Base-by-base conservation (phyloP, 2,329 filamentous ascomycete species). In the Neopestalotiopsis sp. region DNA sequence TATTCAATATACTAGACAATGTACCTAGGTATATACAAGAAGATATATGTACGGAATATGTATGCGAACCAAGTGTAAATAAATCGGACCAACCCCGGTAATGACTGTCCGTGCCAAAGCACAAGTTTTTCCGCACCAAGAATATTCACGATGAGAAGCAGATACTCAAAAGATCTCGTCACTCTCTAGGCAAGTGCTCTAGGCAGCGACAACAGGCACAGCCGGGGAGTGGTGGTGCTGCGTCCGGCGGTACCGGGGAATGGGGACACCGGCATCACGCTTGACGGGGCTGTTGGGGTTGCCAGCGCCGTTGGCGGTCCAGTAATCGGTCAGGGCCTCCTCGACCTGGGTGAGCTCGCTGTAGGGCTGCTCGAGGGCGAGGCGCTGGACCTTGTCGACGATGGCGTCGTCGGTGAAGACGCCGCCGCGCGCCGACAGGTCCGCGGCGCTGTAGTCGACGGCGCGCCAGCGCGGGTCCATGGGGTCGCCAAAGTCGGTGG, bases 381-480 rank as follows among this genome's bases (percentile, higher is more conserved):
- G 75, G 60, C 70, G 70, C 72, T 78, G 72, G 7, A 80, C 70
- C 69, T 75, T 76, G 6, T 71, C 72, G 20, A 72, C 72, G 67
- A 81, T 74, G 7, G 76, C 74, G 7, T 72, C 63, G 5, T 73
- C 71, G 9, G 71, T 69, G 67, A 78, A 78, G 63, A 75, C 74
- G 38, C 70, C 72, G 0, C 74, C 67, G 6, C 72, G 68, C 12
- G 69, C 72, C 14, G n/a, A 20, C 24, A 77, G 75, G 65, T 78
- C 74, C 34, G 70, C 71, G 4, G 69, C 66, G 1, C 68, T 69
- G 62, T 76, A 78, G 0, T 76, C 71, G 67, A 75, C 73, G 30
- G 81, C 79, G 4, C 79, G 71, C 77, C 80, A 83, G 20, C 74
- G 73, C 1, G 69, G 14, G 42, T 82, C 80, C 77, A 82, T 80